Evolutionary conservation across 352 stramenopile species (phyloP), one percentile per base, ranked within the genome.

Genomic region (Ophiocytium majus): DNA sequence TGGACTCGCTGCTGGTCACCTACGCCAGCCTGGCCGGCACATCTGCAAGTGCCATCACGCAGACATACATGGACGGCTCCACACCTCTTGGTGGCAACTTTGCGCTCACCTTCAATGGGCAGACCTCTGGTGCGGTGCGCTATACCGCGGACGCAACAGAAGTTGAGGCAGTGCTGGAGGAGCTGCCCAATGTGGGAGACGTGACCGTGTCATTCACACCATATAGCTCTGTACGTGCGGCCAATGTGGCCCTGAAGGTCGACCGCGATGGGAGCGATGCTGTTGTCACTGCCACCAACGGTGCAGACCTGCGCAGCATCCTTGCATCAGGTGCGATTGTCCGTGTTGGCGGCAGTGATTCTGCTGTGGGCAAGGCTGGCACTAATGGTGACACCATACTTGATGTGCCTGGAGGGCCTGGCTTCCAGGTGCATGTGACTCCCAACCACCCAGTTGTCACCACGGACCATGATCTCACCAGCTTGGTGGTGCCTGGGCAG

Each of bases 401-500:
- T 43, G 85, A 89, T 78, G 83, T 84, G 32, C 82, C 82, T 49
- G 85, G 85, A 17, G 85, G 85, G 66, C 50, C 76, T 1, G 85
- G 85, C 31, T 74, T 85, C 64, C 75, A 81, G 49, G 75, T 81
- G 35, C 14, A 14, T 5, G 66, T 78, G 32, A 14, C 66, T 5
- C 66, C 35, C 5, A 43, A 5, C 5, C 66, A 78, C 66, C 85
- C 85, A 23, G 32, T 89, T 63, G 50, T 87, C 19, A 63, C 80
- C n/a, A 86, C 85, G 23, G 85, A 89, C 43, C 87, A 86, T 64
- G 31, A 87, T 81, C 88, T 93, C 0, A 92, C 91, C 28, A 92
- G 88, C 71, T 43, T 92, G 63, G 82, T 97, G 0, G 95, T 90
- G 82, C 91, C 94, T 36, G 92, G 91, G 35, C 94, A 96, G 90